Evolutionary conservation across 306 rosid genomes (phyloP).

Genomic region (Cucumis melo): DNA sequence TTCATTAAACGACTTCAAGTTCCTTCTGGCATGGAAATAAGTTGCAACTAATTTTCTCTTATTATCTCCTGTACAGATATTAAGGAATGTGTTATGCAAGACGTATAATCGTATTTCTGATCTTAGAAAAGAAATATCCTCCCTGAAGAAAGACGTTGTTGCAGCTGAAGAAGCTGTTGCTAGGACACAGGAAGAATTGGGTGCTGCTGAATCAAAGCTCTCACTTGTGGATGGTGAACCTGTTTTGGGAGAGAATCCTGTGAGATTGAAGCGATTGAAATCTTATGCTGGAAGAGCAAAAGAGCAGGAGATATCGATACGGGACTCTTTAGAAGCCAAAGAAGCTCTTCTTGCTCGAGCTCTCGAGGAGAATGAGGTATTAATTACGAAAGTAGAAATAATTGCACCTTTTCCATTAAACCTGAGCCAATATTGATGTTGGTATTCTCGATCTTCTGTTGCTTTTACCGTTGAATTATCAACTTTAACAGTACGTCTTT

Average conservation of each 20-base stretch:
- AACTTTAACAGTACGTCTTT: not conserved
- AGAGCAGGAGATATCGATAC: slow-evolving; percentile 58
- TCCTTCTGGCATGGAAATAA: not conserved
- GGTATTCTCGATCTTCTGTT: not conserved
- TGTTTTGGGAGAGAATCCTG: slow-evolving; percentile 86
- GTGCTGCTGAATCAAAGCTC: slow-evolving; percentile 69
- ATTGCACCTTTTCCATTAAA: not conserved
- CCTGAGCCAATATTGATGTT: not conserved
- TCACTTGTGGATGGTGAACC: slow-evolving; percentile 89
- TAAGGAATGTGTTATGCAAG: slow-evolving; percentile 80
- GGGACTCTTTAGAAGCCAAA: slow-evolving; percentile 84
- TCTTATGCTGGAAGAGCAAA: slow-evolving; percentile 56
- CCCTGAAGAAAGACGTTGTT: slow-evolving; percentile 43
- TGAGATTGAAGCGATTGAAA: slow-evolving; percentile 65
- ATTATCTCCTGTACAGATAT: slow-evolving; percentile 29
- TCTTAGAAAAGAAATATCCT: slow-evolving; percentile 76
- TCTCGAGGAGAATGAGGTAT: slow-evolving; percentile 84
- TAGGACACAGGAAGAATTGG: slow-evolving; percentile 50
- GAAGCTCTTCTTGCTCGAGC: slow-evolving; percentile 89
- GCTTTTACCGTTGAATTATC: not conserved
- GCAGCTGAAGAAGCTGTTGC: slow-evolving; percentile 63
- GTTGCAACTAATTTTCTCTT: not conserved
- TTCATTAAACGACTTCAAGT: not conserved
- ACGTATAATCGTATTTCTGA: slow-evolving; percentile 89
- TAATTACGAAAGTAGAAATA: not conserved